These are phyloP conservation scores for Pythium phragmitis DNA, from an alignment of 352 stramenopile genomes.

Conservation along the genomic window DNA sequence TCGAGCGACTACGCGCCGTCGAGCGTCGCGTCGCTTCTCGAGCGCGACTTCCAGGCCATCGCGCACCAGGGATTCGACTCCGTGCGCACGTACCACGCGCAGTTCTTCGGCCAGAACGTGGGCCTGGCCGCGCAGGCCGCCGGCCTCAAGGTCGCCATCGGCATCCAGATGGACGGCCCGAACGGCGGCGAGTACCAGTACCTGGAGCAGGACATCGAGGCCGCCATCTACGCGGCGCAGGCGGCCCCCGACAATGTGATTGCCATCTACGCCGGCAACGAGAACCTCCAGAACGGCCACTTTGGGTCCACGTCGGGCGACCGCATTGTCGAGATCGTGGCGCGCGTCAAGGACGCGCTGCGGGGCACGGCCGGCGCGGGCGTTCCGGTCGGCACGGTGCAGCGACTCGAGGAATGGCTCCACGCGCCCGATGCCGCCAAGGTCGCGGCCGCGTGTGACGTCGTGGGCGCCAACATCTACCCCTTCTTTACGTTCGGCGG, in stretches of 20 bases:
- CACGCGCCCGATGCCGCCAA: conserved; percentile 26
- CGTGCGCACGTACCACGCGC: conserved; percentile 71
- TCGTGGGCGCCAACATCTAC: conserved; percentile 43
- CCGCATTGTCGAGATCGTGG: conserved; percentile 50
- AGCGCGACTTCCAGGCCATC: conserved; percentile 23
- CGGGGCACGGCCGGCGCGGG: conserved; percentile 30
- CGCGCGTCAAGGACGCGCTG: conserved; percentile 48
- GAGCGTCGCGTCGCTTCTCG: conserved; percentile 14
- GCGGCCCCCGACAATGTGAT: conserved; percentile 39
- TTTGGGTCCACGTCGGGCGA: conserved; percentile 40
- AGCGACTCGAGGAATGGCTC: conserved; percentile 44
- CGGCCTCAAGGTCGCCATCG: conserved; percentile 56
- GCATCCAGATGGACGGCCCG: conserved; percentile 44
- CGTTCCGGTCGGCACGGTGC: conserved; percentile 57
- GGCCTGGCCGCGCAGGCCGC: conserved; percentile 39
- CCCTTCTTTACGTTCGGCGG: conserved; percentile 33
- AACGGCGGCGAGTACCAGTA: conserved; percentile 21
- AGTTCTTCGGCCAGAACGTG: conserved; percentile 50
- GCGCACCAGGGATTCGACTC: conserved; percentile 44
- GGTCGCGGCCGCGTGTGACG: conserved; percentile 33
- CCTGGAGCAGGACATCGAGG: conserved; percentile 58
- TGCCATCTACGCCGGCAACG: conserved; percentile 72
- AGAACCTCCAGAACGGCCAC: conserved; percentile 57
- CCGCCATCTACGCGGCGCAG: conserved; percentile 50
- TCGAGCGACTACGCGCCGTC: conserved; percentile 19